Evolutionary conservation across 192 early-diverging fungal genomes (phyloP), one percentile per base, ranked within the genome.

Genomic region (Gamsiella multidivaricata): DNA sequence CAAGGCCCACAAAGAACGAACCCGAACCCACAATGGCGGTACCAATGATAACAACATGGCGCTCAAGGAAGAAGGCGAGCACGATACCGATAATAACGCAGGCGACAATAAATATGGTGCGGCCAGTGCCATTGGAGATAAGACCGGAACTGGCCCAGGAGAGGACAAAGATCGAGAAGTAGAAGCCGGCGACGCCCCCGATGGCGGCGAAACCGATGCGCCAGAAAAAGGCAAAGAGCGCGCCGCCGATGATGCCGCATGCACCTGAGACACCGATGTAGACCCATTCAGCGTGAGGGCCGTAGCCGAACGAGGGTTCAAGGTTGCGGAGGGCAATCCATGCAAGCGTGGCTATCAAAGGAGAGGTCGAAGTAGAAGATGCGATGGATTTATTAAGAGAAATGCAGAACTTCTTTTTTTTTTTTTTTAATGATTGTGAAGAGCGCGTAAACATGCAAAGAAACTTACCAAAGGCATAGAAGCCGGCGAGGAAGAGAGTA

Each of bases 21-120:
- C 91, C 94, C 14, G 94, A 83, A 26, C 94, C 94, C 66, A 90
- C 88, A 46, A 94, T 83, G 11, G 89, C 69, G 4, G 94, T 93
- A 20, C 83, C 86, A 36, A 93, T 65, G 29, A 93, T 88, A 28
- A 94, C 80, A 22, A 92, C 75, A 3, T 84, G 82, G 3, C 85
- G 82, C 62, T 94, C 88, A 37, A 91, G 50, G 54, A 90, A 91
- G 59, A 88, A 83, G 42, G 87, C 88, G 15, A 85, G 60, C 2
- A 91, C 42, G 14, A 87, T 82, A 65, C 90, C 88, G 29, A 87
- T 66, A 42, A 92, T 47, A 1, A 85, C 70, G 18, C 91, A 67
- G 8, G 61, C 86, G 23, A 88, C 78, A 45, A 94, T 90, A n/a
- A 94, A 87, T 46, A 95, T 54, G 22, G 84, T 87, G 45, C 88